These are phyloP conservation scores for Phytophthora agathidicida DNA, from an alignment of 352 stramenopile species.

Conservation along the genomic window DNA sequence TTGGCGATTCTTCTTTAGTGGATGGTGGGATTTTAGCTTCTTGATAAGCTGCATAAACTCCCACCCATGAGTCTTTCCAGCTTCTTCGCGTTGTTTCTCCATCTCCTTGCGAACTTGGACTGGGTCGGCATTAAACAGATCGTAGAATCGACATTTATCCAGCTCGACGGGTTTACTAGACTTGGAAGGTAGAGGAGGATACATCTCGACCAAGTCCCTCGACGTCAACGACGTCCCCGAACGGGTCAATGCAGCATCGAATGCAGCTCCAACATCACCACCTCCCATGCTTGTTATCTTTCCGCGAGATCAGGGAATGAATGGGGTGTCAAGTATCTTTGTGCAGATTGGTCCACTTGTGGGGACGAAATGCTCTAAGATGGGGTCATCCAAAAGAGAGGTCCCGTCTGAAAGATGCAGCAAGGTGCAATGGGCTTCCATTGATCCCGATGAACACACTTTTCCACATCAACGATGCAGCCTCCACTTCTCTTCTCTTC, in stretches of 20 bases:
- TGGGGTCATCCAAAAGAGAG: too few relatives aligned
- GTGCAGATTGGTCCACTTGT: too few relatives aligned
- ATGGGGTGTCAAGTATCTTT: too few relatives aligned
- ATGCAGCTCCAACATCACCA: conserved; percentile 12
- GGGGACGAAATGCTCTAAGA: too few relatives aligned
- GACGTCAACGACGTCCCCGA: not conserved
- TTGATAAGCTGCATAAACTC: conserved; percentile 6
- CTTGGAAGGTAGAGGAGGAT: too few relatives aligned
- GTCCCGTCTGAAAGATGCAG: too few relatives aligned
- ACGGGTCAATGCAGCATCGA: conserved; percentile 1
- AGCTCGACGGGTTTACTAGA: not conserved
- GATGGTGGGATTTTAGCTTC: conserved; percentile 7
- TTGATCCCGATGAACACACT: too few relatives aligned
- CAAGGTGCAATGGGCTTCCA: too few relatives aligned
- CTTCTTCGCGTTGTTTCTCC: conserved; percentile 3
- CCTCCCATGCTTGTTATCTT: too few relatives aligned
- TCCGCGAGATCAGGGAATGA: too few relatives aligned
- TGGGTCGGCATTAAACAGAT: conserved; percentile 13
- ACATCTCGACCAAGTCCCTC: conserved; percentile 7
- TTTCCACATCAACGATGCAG: too few relatives aligned
- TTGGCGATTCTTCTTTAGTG: conserved; percentile 23
- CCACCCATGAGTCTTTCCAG: not conserved
- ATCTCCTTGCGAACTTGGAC: not conserved
- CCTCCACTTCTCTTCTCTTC: too few relatives aligned
- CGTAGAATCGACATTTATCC: conserved; percentile 18